phyloP scores from a whole-genome alignment of 2,329 filamentous ascomycete genomes.

The Cercospora sesami region DNA sequence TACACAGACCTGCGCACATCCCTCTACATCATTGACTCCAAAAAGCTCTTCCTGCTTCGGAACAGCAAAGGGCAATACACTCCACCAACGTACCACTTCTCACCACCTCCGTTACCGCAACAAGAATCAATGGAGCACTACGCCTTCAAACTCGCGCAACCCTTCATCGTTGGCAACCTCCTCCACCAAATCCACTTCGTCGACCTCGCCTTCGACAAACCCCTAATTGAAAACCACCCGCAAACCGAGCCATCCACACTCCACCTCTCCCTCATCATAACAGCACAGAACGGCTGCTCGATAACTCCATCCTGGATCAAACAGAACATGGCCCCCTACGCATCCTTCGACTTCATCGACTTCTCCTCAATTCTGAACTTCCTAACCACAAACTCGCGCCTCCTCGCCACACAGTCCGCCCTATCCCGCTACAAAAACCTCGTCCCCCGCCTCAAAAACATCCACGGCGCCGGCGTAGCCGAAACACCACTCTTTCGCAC shows the following conservation, averaged over 20 bases:
- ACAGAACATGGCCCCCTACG: neutral
- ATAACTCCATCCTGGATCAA: neutral
- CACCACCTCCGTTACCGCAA: neutral
- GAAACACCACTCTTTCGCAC: neutral
- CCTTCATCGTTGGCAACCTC: neutral
- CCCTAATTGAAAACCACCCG: neutral
- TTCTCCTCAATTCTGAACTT: neutral
- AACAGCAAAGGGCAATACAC: neutral
- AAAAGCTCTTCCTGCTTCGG: neutral
- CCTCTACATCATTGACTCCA: constrained; percentile 1
- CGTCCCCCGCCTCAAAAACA: neutral
- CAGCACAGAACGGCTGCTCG: neutral
- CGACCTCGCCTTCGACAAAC: constrained; percentile 2
- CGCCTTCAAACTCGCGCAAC: neutral
- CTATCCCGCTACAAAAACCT: neutral
- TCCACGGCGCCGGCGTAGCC: constrained; percentile 2
- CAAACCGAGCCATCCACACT: neutral
- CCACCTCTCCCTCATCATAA: neutral
- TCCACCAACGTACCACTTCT: neutral
- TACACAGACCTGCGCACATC: neutral
- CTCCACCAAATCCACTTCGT: constrained; percentile 2
- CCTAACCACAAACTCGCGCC: neutral
- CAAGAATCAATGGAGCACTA: neutral
- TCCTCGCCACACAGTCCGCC: neutral
- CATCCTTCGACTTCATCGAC: neutral